Evolutionary conservation across 495 filamentous ascomycete species (phyloP), one percentile per base, ranked within the genome.

Genomic region (Penicillium ochrochloron): DNA sequence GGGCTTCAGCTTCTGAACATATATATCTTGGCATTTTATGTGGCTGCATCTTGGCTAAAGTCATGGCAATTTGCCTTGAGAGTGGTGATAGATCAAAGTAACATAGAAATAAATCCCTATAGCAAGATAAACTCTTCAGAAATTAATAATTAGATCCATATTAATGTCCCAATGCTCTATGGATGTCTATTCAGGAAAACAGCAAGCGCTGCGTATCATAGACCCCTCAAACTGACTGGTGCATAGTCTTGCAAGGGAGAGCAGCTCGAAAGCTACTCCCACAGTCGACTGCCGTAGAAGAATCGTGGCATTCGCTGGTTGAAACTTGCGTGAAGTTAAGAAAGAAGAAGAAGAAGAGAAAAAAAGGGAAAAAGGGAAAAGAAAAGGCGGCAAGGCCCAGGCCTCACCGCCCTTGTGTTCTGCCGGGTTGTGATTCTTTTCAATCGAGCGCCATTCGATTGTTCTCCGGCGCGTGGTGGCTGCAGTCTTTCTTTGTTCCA

Each of bases 111-210:
- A 23, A 9, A 21, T 21, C 2, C 7, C 7, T 12, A 5, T 10
- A 25, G 44, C 44, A 27, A 27, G 12, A 25, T 12, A 12, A 4
- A 9, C 12, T 12, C 44, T 25, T 25, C 19, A 1, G 25, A 48
- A 10, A 9, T 37, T n/a, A 19, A 34, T 56, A 15, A 11, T 2
- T 59, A 39, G 17, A 67, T n/a, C n/a, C n/a, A n/a, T n/a, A n/a
- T n/a, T n/a, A n/a, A n/a, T 82, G 78, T 82, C 75, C 78, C 78
- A 82, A 70, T 63, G 69, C 66, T 82, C 76, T 82, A 82, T 82
- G 78, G 80, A 77, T 79, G 80, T 71, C 76, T 79, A 82, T 68
- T 66, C 80, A 81, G 61, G 66, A 59, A 42, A 59, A 25, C 59
- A 63, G 46, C 57, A 34, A 66, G 61, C 48, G 61, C 62, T 70